Evolutionary conservation across 805 yeast genomes (phyloP).

Genomic region (Candida incommunis): DNA sequence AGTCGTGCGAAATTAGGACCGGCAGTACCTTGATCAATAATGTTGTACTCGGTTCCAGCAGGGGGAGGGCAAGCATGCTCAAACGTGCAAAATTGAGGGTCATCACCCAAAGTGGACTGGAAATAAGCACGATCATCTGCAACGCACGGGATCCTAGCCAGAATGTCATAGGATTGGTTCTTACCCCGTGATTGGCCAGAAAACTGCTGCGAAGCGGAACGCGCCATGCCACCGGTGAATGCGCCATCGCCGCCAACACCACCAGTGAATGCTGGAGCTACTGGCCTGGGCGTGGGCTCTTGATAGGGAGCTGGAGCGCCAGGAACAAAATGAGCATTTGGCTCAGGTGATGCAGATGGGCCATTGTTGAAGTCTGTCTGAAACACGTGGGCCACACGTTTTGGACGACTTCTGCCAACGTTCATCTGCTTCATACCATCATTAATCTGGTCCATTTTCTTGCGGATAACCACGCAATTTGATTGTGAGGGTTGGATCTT

Average conservation of each 20-base stretch:
- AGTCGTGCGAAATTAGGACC: conserved; percentile 67
- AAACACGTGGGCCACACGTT: neutral
- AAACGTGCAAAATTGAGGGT: conserved; percentile 48
- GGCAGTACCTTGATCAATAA: conserved; percentile 73
- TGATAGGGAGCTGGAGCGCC: neutral
- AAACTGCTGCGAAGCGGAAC: conserved; percentile 5
- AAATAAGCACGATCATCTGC: conserved; percentile 22
- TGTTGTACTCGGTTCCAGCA: conserved; percentile 55
- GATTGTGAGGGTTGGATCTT: too few relatives aligned
- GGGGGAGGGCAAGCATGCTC: conserved; percentile 73
- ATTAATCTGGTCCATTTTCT: neutral
- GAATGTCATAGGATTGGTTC: conserved; percentile 1
- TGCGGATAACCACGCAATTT: too few relatives aligned
- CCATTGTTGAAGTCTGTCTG: neutral
- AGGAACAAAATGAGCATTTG: neutral
- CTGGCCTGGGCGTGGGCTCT: conserved; percentile 4
- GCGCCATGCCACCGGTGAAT: conserved; percentile 2
- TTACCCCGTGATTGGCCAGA: neutral
- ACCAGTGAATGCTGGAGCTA: neutral
- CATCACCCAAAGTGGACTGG: conserved; percentile 21
- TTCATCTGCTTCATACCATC: neutral
- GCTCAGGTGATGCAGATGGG: neutral
- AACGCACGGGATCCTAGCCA: conserved; percentile 21
- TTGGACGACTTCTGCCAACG: neutral
- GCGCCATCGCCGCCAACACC: conserved; percentile 2